Base-by-base conservation (phyloP, 164 flowering plant genomes). In the Paratinospora sagittata region DNA sequence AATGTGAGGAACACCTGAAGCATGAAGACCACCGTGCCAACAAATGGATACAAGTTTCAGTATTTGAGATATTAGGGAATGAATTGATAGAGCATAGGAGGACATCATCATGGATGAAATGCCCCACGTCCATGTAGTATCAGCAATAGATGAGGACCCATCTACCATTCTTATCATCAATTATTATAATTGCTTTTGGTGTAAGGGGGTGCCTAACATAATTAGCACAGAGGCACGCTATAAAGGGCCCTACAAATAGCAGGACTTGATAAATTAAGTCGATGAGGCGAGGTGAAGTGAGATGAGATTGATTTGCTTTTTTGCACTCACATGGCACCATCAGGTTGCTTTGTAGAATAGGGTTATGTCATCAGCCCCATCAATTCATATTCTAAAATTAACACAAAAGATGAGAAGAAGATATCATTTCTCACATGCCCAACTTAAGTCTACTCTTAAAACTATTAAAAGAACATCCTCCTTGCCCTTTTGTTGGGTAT, bases 161-260 rank as follows among this genome's bases (percentile, higher is more conserved):
- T 55, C 6, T 55, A 55, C 24, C 7, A 55, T 55, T 55, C 21
- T 23, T 19, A n/a, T n/a, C n/a, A n/a, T 55, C 24, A 19, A 55
- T 30, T 24, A 26, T 27, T 26, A 61, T 30, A 27, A 63, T 16
- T 27, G 27, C 66, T 63, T 27, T 27, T 63, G 66, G 37, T 63
- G 66, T 37, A 63, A 30, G 66, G 30, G 66, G 14, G 55, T 27
- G 66, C 33, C 66, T 11, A 30, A 63, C 66, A 63, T 30, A 14
- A 63, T 63, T 27, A 63, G 30, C 37, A 14, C n/a, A 17, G 6
- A 1, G 33, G 66, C 66, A 63, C 66, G 66, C 37, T 63, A 6
- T 63, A 13, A 63, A 27, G 39, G 66, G 66, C 13, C 66, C 66
- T 27, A 63, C 66, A 27, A 24, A 26, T 61, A 24, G 24, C n/a